Percentiles rank a stretch among this genome's conserved stretches.
Evolutionary conservation across 495 filamentous ascomycete species (phyloP).

Genomic region (Penicillium soppii): DNA sequence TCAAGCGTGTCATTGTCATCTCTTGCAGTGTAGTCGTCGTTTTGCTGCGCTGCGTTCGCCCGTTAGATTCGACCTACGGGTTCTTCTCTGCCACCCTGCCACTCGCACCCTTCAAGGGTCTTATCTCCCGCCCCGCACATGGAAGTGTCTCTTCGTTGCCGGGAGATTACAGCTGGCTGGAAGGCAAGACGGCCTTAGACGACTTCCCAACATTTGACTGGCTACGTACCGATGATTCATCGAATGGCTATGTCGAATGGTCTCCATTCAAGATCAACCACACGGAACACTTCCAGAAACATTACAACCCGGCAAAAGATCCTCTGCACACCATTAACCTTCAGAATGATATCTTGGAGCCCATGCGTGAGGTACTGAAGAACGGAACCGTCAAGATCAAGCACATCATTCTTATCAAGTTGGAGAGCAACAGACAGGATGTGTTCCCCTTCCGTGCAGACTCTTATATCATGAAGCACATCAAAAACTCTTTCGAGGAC

Average conservation of each 20-base stretch:
- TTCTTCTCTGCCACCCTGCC: slow-evolving; percentile 14
- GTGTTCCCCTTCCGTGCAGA: slow-evolving; percentile 36
- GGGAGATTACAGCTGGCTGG: slow-evolving; percentile 10
- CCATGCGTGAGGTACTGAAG: slow-evolving; percentile 18
- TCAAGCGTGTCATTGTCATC: slow-evolving; percentile 1
- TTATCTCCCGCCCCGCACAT: neutral
- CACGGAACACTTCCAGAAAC: neutral
- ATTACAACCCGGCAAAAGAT: slow-evolving; percentile 33
- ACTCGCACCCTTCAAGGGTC: slow-evolving; percentile 13
- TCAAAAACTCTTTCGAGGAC: slow-evolving; percentile 28
- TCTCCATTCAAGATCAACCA: slow-evolving; percentile 8
- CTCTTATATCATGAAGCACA: slow-evolving; percentile 26
- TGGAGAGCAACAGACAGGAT: slow-evolving; percentile 43
- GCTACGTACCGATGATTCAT: slow-evolving; percentile 2
- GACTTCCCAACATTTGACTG: slow-evolving; percentile 16
- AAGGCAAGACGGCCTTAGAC: slow-evolving; percentile 11
- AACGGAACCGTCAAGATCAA: slow-evolving; percentile 31
- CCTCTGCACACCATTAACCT: slow-evolving; percentile 38
- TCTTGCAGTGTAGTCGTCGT: neutral
- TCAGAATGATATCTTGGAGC: slow-evolving; percentile 26
- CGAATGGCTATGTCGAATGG: slow-evolving; percentile 14
- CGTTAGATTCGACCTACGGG: slow-evolving; percentile 6
- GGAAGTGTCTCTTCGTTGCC: neutral
- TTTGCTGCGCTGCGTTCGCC: slow-evolving; percentile 12
- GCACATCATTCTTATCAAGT: slow-evolving; percentile 33